A percentile compares a stretch with the other conserved stretches of the same genome.
These are phyloP conservation scores for Chaetomium globosum DNA, from an alignment of 2,329 filamentous ascomycete genomes.

Conservation along the genomic window DNA sequence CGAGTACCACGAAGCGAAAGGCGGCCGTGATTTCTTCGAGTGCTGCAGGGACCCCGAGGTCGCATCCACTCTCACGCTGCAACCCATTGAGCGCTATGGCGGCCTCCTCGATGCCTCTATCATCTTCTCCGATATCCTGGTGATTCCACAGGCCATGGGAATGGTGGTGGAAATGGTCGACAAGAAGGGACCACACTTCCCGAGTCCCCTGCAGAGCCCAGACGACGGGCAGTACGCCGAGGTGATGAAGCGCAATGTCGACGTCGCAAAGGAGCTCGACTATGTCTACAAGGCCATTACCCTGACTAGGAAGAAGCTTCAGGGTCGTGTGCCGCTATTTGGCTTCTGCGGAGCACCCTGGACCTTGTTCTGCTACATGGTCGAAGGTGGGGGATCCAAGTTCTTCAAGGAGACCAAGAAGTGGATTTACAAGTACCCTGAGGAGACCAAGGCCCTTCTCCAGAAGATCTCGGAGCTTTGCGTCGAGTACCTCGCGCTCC, in stretches of 20 bases:
- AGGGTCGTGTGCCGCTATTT: slow-evolving; percentile 86
- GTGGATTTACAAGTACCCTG: slow-evolving; percentile 89
- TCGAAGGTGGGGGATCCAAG: slow-evolving; percentile 95
- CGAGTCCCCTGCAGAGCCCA: slow-evolving; percentile 76
- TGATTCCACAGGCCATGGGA: slow-evolving; percentile 95
- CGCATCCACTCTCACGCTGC: slow-evolving; percentile 88
- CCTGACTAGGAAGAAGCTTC: slow-evolving; percentile 82
- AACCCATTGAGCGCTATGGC: slow-evolving; percentile 88
- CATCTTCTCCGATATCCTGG: slow-evolving; percentile 98
- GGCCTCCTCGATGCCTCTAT: slow-evolving; percentile 95
- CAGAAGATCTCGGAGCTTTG: slow-evolving; percentile 93
- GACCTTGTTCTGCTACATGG: slow-evolving; percentile 98
- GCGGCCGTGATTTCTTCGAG: slow-evolving; percentile 89
- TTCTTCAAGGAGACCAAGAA: slow-evolving; percentile 93
- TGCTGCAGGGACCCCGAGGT: slow-evolving; percentile 94
- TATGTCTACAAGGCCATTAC: slow-evolving; percentile 98
- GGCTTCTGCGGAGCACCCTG: slow-evolving; percentile 97
- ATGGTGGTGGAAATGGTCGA: slow-evolving; percentile 99
- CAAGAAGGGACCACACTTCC: slow-evolving; percentile 95
- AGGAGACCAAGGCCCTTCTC: slow-evolving; percentile 77
- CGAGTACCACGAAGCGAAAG: slow-evolving; percentile 96
- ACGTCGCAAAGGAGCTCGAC: slow-evolving; percentile 80
- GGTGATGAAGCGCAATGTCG: slow-evolving; percentile 75
- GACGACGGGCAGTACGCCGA: slow-evolving; percentile 80
- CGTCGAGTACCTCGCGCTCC: slow-evolving; percentile 88